Evolutionary conservation across 306 rosid genomes (phyloP), one percentile per base, ranked within the genome.

Genomic region (Aeschynomene evenia): DNA sequence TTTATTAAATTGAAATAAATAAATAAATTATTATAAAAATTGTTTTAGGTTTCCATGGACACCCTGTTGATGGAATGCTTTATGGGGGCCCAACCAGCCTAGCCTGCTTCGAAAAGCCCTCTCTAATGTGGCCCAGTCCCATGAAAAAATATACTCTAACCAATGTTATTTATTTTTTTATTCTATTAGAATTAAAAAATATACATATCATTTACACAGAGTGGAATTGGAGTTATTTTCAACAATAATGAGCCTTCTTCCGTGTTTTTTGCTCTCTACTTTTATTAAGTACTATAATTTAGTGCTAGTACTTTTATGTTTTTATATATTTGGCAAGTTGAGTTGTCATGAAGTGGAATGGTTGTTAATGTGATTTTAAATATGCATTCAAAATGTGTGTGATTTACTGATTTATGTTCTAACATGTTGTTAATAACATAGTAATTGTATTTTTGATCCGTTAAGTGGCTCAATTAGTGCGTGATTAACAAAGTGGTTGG

Each of bases 21-120:
- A 9, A 1, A 50, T 57, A 45, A 45, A 14, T n/a, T 6, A 45
- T 45, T n/a, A n/a, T n/a, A n/a, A 15, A 45, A 43, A 45, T n/a
- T 45, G 20, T 45, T 9, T 61, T 28, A 57, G 39, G 14, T 70
- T 43, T 43, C 13, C 1, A n/a, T 13, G 59, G 8, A 20, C 21
- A 31, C 40, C 40, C 13, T 20, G 10, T 43, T 53, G 19, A 7
- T 10, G 0, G 16, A 69, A 28, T 18, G 6, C 39, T 28, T 14
- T 72, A 49, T 50, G 77, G 77, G 55, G 77, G 77, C 71, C 71
- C 77, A 73, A 18, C 18, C 13, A 61, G 3, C 18, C 18, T 36
- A 19, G 22, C 42, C 56, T 63, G 56, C 48, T 73, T 51, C 36
- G 0, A 15, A 34, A 31, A 26, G 64, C 31, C 33, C 64, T 1